Percentiles rank a stretch among this genome's conserved stretches.
Evolutionary conservation across 2,329 filamentous ascomycete genomes (phyloP).

Genomic region (Aspergillus fructus): DNA sequence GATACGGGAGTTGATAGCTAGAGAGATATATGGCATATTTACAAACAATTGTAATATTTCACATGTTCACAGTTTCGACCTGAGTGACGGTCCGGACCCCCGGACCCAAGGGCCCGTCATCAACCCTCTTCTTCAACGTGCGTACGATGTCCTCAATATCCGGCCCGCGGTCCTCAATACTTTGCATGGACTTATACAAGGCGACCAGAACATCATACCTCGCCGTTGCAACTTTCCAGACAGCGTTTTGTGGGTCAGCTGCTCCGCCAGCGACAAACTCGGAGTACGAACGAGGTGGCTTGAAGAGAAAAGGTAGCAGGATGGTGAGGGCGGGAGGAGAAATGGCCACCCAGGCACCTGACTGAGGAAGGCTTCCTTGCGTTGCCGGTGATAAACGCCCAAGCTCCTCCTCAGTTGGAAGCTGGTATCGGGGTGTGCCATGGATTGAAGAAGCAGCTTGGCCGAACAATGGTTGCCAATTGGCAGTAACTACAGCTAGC

Average conservation of each 20-base stretch:
- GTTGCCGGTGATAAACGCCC: slow-evolving; percentile 37
- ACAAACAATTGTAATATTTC: slow-evolving; percentile 8
- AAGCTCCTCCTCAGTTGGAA: slow-evolving; percentile 43
- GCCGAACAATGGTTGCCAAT: slow-evolving; percentile 49
- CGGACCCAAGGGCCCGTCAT: slow-evolving; percentile 44
- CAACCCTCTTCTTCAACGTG: slow-evolving; percentile 41
- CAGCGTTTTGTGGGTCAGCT: slow-evolving; percentile 57
- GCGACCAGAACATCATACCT: slow-evolving; percentile 58
- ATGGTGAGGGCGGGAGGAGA: slow-evolving; percentile 51
- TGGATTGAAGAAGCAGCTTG: slow-evolving; percentile 25
- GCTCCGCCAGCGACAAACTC: slow-evolving; percentile 58
- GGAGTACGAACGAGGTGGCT: slow-evolving; percentile 56
- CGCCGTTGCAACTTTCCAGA: slow-evolving; percentile 57
- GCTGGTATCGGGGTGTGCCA: slow-evolving; percentile 28
- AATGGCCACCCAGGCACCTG: slow-evolving; percentile 54
- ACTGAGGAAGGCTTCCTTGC: slow-evolving; percentile 37
- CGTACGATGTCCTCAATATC: slow-evolving; percentile 42
- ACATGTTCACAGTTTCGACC: slow-evolving; percentile 39
- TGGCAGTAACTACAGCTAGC: slow-evolving; percentile 52
- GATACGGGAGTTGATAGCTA: too few species aligned
- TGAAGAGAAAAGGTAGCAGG: slow-evolving; percentile 57
- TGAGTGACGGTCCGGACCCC: slow-evolving; percentile 29
- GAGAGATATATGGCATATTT: background rate
- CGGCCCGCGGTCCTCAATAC: slow-evolving; percentile 28
- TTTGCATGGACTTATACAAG: slow-evolving; percentile 47